Conservation (phyloP, 495 filamentous ascomycete species). For the Neurospora tetraspora region DNA sequence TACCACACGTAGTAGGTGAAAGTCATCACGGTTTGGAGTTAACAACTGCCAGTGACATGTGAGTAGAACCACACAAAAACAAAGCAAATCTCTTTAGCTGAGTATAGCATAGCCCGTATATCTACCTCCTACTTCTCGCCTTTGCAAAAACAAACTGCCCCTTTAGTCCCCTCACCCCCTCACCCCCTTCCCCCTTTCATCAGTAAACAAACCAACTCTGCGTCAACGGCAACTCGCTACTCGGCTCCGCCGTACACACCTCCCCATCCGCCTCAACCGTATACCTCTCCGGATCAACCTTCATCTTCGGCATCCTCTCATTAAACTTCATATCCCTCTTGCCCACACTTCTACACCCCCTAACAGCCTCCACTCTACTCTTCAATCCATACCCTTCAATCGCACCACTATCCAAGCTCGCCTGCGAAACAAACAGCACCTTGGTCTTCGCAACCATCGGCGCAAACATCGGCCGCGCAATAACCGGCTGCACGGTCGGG, state of each 20-base stretch:
- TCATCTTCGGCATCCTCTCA: constrained; percentile 79
- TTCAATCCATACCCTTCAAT: constrained; percentile 63
- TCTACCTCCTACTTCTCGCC: not conserved
- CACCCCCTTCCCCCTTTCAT: not conserved
- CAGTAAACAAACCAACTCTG: constrained; percentile 77
- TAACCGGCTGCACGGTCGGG: constrained; percentile 78
- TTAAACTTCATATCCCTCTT: constrained; percentile 97
- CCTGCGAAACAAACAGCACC: constrained; percentile 76
- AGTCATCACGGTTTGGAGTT: not conserved
- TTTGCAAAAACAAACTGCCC: not conserved
- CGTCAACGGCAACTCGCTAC: constrained; percentile 61
- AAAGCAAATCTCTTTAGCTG: not conserved
- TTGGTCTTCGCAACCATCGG: constrained; percentile 59
- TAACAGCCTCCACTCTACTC: constrained; percentile 75
- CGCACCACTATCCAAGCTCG: constrained; percentile 52
- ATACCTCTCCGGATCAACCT: constrained; percentile 88
- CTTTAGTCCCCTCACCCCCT: not conserved
- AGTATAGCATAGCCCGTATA: not conserved
- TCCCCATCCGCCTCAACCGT: constrained; percentile 79
- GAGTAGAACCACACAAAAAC: not conserved
- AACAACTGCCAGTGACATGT: not conserved
- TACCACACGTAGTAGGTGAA: not conserved
- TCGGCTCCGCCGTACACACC: constrained; percentile 67
- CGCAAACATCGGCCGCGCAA: constrained; percentile 83
- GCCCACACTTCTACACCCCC: constrained; percentile 64